A percentile compares a stretch with the other conserved stretches of the same genome.
These are phyloP conservation scores for Tremellales sp. DNA, from an alignment of 1,284 basidiomycete genomes.

Conservation along the genomic window DNA sequence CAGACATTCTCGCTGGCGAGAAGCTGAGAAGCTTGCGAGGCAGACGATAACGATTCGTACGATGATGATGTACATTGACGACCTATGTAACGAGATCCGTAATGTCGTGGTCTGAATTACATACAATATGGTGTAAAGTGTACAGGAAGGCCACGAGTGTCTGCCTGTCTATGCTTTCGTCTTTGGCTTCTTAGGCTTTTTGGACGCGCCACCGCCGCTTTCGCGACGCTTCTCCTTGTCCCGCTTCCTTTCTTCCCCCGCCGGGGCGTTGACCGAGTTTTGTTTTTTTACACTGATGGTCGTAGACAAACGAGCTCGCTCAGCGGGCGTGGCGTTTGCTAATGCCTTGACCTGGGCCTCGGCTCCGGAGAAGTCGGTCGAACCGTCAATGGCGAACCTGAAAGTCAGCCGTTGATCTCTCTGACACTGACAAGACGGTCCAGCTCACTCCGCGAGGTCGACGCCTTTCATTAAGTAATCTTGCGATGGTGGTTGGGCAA, in stretches of 20 bases:
- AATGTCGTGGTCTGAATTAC: no score
- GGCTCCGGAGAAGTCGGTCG: conserved; percentile 67
- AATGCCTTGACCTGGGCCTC: conserved; percentile 64
- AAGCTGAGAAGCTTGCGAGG: not conserved
- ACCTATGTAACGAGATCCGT: no score
- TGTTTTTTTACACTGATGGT: conserved; percentile 74
- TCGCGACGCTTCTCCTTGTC: conserved; percentile 58
- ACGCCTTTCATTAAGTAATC: conserved; percentile 47
- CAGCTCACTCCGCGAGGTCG: conserved; percentile 74
- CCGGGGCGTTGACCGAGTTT: conserved; percentile 39
- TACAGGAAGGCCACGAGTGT: not conserved
- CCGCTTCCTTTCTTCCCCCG: conserved; percentile 57
- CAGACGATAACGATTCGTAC: no score
- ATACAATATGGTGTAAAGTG: not conserved
- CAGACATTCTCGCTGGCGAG: not conserved
- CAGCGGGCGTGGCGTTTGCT: conserved; percentile 43
- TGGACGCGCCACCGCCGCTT: conserved; percentile 19
- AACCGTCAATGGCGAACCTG: conserved; percentile 75
- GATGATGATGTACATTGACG: no score
- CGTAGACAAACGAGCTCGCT: conserved; percentile 55
- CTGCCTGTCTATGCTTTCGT: conserved; percentile 19
- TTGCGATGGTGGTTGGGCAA: conserved; percentile 44
- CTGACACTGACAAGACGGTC: no score
- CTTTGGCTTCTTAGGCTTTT: conserved; percentile 33
- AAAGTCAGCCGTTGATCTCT: no score